phyloP scores from a whole-genome alignment of 129 eudicot species.

The Erigeron canadensis region DNA sequence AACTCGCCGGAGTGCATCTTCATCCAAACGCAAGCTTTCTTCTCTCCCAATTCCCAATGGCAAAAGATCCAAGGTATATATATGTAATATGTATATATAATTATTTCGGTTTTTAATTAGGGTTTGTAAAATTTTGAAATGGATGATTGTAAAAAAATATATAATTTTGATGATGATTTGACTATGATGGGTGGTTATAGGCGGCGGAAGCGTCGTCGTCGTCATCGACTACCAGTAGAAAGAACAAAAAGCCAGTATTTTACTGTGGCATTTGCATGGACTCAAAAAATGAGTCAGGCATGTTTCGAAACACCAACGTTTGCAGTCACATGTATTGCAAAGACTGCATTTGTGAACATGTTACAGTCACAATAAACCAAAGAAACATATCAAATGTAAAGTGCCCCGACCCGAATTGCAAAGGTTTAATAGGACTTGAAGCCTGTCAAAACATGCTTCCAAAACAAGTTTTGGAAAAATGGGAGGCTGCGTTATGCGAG shows the following conservation, averaged over 20 bases:
- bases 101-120: background rate
- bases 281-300: constrained; percentile 27
- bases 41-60: background rate
- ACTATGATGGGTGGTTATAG: constrained; percentile 36
- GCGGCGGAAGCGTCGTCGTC: constrained; percentile 54
- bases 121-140: background rate
- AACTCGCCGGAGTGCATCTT: constrained; percentile 17
- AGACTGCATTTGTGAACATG: constrained; percentile 37
- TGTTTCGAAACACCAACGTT: constrained; percentile 28
- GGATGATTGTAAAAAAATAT: no score
- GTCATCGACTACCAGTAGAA: constrained; percentile 50
- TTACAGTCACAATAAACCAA: constrained; percentile 34
- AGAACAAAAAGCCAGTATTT: no score
- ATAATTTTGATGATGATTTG: background rate
- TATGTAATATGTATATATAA: no score
- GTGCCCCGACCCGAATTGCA: constrained; percentile 39
- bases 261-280: constrained; percentile 49
- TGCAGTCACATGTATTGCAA: constrained; percentile 45
- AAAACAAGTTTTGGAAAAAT: constrained; percentile 34
- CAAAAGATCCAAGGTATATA: constrained; percentile 9
- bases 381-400: constrained; percentile 9
- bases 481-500: constrained; percentile 43
- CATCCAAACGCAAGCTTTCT: background rate
- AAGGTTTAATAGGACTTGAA: constrained; percentile 20
- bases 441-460: constrained; percentile 28